Conservation (phyloP, 306 rosid species). For the Arachis stenosperma region DNA sequence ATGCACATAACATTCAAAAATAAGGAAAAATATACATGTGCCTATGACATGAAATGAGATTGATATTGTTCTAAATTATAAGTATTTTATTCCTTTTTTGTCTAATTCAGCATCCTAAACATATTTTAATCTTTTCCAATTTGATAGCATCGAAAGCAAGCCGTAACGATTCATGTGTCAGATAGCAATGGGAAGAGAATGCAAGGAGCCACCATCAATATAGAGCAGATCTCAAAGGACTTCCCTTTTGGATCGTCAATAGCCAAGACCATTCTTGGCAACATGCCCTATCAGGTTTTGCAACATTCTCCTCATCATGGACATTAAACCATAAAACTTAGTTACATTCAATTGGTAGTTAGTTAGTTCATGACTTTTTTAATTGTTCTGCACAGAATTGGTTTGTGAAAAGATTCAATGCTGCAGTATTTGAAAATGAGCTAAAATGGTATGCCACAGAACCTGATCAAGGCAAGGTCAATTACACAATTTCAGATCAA, state of each 20-base stretch:
- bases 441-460: conserved; percentile 97
- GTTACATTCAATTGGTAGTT: background rate
- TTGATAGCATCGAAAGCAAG: conserved; percentile 74
- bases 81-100: background rate
- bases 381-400: conserved; percentile 56
- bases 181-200: conserved; percentile 58
- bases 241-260: conserved; percentile 95
- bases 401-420: conserved; percentile 83
- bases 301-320: background rate
- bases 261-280: conserved; percentile 75
- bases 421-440: conserved; percentile 89
- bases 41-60: too few relatives aligned
- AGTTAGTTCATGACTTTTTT: background rate
- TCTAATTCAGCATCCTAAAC: background rate
- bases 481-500: conserved; percentile 68
- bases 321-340: background rate
- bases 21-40: background rate
- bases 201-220: conserved; percentile 55
- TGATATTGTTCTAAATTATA: too few relatives aligned
- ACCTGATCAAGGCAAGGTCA: conserved; percentile 64
- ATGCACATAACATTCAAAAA: background rate
- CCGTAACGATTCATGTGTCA: conserved; percentile 75
- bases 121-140: background rate
- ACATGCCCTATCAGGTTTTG: conserved; percentile 79
- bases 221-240: conserved; percentile 71